Evolutionary conservation across 345 rosid genomes (phyloP).

Genomic region (Dovyalis caffra): DNA sequence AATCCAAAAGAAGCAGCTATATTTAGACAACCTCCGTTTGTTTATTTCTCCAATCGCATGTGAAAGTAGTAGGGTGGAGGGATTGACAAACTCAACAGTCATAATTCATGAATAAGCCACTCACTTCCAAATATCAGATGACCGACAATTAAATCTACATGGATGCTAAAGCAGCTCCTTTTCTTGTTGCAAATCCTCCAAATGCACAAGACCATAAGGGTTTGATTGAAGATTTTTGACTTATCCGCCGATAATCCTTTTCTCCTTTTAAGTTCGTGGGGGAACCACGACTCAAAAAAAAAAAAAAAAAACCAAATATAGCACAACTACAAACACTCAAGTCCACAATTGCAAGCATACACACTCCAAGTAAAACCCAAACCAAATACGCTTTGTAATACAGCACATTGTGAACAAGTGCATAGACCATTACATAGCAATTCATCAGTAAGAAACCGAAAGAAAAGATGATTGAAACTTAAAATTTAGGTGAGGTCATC

Average conservation of each 20-base stretch:
- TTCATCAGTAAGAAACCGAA: slow-evolving; percentile 24
- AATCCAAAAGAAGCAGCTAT: neutral
- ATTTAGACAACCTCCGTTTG: neutral
- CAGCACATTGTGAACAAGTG: slow-evolving; percentile 2
- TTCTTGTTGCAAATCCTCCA: neutral
- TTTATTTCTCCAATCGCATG: neutral
- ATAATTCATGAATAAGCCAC: neutral
- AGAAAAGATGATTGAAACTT: slow-evolving; percentile 9
- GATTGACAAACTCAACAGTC: neutral
- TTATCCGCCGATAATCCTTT: neutral
- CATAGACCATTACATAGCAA: slow-evolving; percentile 20
- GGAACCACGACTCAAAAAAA: neutral
- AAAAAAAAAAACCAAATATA: neutral
- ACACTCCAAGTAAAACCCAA: slow-evolving; percentile 19
- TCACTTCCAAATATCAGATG: neutral
- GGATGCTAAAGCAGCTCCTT: neutral
- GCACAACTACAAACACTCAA: slow-evolving; percentile 13
- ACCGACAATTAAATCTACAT: neutral
- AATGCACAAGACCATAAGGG: neutral
- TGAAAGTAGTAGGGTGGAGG: neutral
- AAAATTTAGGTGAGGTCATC: slow-evolving; percentile 85
- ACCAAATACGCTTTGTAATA: neutral
- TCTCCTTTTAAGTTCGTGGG: neutral
- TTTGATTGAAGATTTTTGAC: neutral
- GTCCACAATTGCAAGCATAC: slow-evolving; percentile 13